phyloP scores from a whole-genome alignment of 2,329 filamentous ascomycete genomes.

The Dendryphion nanum region DNA sequence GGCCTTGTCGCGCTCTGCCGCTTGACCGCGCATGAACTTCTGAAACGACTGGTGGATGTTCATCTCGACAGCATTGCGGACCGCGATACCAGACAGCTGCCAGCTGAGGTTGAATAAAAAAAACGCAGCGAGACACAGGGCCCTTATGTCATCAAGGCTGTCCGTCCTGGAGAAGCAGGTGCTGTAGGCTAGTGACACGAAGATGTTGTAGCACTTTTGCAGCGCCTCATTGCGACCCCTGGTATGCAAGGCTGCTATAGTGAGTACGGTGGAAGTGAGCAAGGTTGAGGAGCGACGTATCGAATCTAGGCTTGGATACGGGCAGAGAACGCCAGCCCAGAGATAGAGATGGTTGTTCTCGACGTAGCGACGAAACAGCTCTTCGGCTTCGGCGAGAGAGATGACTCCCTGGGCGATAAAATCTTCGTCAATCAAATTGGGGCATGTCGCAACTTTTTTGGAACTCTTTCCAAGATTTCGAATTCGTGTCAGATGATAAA shows the following conservation, averaged over 20 bases:
- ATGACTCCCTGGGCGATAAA: conserved; percentile 33
- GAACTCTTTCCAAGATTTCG: conserved; percentile 30
- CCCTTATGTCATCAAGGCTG: conserved; percentile 40
- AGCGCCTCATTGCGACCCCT: conserved; percentile 26
- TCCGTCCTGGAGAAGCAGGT: conserved; percentile 36
- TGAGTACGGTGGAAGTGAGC: conserved; percentile 30
- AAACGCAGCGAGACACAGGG: conserved; percentile 40
- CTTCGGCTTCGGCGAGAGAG: conserved; percentile 23
- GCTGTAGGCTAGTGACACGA: conserved; percentile 31
- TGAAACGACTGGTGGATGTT: conserved; percentile 40
- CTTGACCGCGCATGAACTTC: conserved; percentile 33
- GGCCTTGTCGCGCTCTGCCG: conserved; percentile 36
- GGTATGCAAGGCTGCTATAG: conserved; percentile 29
- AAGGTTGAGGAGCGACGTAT: conserved; percentile 30
- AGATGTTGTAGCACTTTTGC: conserved; percentile 32
- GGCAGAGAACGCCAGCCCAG: conserved; percentile 32
- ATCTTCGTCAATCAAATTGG: conserved; percentile 27
- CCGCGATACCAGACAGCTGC: conserved; percentile 40
- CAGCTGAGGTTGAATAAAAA: conserved; percentile 42
- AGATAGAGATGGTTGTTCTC: conserved; percentile 30
- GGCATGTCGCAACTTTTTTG: conserved; percentile 17
- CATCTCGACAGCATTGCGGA: conserved; percentile 42
- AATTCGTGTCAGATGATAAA: conserved; percentile 34
- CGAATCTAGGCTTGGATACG: conserved; percentile 27
- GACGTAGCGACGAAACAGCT: conserved; percentile 29